Evolutionary conservation across 139 green algal genomes (phyloP).

Genomic region (Chlamydomonas sphaeroides): DNA sequence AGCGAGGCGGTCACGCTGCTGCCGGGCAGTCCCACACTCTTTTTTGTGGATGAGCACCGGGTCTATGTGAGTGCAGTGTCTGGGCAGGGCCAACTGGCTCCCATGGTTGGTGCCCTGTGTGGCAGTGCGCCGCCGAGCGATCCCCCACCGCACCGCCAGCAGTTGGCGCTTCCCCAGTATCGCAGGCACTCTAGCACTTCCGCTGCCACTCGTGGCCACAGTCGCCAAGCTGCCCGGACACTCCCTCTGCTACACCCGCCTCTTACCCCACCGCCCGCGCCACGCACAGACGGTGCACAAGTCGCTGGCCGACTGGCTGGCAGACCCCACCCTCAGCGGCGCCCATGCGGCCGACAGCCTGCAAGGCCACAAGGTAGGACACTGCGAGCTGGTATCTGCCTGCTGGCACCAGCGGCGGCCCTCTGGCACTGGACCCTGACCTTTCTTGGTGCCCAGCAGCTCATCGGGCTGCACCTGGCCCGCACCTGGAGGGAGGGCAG

Average conservation of each 20-base stretch:
- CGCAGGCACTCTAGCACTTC: too few species aligned
- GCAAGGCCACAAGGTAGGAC: neutral
- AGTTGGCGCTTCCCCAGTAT: too few species aligned
- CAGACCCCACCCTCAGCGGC: neutral
- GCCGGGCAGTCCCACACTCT: neutral
- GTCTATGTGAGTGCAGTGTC: neutral
- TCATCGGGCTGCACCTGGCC: neutral
- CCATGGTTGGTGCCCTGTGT: too few species aligned
- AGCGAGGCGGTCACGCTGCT: neutral
- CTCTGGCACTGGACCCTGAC: too few species aligned
- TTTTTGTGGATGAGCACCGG: neutral
- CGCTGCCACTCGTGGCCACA: neutral
- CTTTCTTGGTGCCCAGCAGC: neutral
- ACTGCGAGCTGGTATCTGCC: neutral
- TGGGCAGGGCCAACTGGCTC: neutral
- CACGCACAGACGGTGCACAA: neutral
- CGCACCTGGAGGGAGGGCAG: neutral
- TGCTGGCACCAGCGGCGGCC: neutral
- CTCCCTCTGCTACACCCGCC: too few species aligned
- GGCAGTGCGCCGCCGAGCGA: too few species aligned
- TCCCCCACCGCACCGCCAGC: too few species aligned
- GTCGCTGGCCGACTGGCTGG: constrained; percentile 32
- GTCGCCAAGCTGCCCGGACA: too few species aligned
- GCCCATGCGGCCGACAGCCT: neutral
- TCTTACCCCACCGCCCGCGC: neutral